Percentiles rank a stretch among this genome's conserved stretches.
phyloP scores from a whole-genome alignment of 1,284 basidiomycete species.

The Microbotryum silenes-acaulis region DNA sequence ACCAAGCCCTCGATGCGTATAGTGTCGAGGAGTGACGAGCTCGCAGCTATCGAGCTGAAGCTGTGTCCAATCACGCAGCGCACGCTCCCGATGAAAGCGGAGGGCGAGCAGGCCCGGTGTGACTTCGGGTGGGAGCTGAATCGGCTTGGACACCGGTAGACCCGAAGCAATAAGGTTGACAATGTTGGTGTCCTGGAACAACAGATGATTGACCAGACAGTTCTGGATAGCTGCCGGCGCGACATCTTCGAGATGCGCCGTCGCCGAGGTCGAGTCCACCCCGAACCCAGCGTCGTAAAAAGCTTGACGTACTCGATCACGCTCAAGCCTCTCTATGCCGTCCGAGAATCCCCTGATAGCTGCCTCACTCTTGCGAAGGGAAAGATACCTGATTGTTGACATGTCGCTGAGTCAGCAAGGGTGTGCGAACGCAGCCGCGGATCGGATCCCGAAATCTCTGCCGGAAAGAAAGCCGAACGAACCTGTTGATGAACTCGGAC shows the following conservation, averaged over 20 bases:
- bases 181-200: slow-evolving; percentile 20
- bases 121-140: slow-evolving; percentile 7
- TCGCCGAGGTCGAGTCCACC: background rate
- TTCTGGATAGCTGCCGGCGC: slow-evolving; percentile 11
- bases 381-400: slow-evolving; percentile 13
- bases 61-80: slow-evolving; percentile 55
- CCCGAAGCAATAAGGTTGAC: slow-evolving; percentile 16
- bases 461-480: background rate
- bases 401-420: background rate
- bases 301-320: background rate
- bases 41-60: slow-evolving; percentile 36
- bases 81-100: slow-evolving; percentile 48
- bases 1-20: slow-evolving; percentile 1
- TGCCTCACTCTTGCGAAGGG: slow-evolving; percentile 17
- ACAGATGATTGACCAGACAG: slow-evolving; percentile 15
- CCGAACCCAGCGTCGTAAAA: slow-evolving; percentile 21
- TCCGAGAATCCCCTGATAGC: slow-evolving; percentile 16
- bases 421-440: background rate
- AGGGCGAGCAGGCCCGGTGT: slow-evolving; percentile 56
- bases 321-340: slow-evolving; percentile 21
- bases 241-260: slow-evolving; percentile 3
- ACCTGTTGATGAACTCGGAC: slow-evolving; percentile 18
- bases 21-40: background rate
- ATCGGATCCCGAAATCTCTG: background rate
- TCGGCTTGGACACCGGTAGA: slow-evolving; percentile 5